A percentile compares a stretch with the other conserved stretches of the same genome.
Conservation (phyloP, 176 grass and related monocot species). For the Cenchrus americanus region DNA sequence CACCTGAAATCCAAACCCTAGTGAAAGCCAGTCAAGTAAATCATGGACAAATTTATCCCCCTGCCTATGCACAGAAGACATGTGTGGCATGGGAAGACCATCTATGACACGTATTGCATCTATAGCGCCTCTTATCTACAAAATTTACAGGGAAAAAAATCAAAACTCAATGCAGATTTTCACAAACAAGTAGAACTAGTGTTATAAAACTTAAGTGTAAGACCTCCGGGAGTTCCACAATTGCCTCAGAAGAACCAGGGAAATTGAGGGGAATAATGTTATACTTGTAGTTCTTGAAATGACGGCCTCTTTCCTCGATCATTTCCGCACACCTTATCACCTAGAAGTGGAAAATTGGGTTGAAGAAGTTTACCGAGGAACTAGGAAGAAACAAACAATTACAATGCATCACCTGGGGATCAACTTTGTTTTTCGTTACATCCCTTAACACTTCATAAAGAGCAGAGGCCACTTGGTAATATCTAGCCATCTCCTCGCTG, state of each 20-base stretch:
- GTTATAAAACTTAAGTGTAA: slow-evolving; percentile 10
- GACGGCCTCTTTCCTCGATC: slow-evolving; percentile 53
- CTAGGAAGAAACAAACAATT: slow-evolving; percentile 12
- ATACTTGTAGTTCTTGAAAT: slow-evolving; percentile 68
- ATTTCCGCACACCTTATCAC: slow-evolving; percentile 48
- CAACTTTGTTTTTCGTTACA: slow-evolving; percentile 54
- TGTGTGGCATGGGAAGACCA: slow-evolving; percentile 57
- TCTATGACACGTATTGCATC: slow-evolving; percentile 48
- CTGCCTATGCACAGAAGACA: slow-evolving; percentile 23
- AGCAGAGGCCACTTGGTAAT: slow-evolving; percentile 66
- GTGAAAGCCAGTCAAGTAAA: slow-evolving; percentile 77
- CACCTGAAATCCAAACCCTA: slow-evolving; percentile 81
- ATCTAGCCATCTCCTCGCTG: slow-evolving; percentile 67
- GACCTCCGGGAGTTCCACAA: slow-evolving; percentile 67
- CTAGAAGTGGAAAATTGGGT: slow-evolving; percentile 41
- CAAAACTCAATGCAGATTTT: slow-evolving; percentile 7
- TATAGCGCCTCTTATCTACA: slow-evolving; percentile 61
- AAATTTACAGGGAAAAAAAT: slow-evolving; percentile 31
- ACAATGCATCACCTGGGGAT: slow-evolving; percentile 49
- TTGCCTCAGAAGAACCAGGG: slow-evolving; percentile 54
- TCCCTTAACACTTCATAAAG: slow-evolving; percentile 73
- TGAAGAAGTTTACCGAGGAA: slow-evolving; percentile 31
- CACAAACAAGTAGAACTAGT: slow-evolving; percentile 11
- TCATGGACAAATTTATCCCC: slow-evolving; percentile 50
- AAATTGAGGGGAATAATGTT: slow-evolving; percentile 76